These are phyloP conservation scores for Aspergillus piperis DNA, from an alignment of 2,329 filamentous ascomycete species.

Conservation along the genomic window DNA sequence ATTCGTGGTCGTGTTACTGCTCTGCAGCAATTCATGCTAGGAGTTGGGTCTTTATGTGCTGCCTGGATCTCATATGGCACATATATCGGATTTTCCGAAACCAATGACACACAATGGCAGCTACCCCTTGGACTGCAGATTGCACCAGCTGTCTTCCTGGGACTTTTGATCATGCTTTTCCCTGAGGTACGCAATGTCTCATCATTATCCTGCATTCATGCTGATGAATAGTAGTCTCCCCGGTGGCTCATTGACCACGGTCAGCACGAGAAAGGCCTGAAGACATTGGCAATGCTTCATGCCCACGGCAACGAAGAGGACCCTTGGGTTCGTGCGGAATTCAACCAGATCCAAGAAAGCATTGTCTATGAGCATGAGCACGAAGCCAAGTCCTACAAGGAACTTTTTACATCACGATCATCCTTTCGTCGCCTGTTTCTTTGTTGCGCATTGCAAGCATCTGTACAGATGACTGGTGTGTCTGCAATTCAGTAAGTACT, in stretches of 20 bases:
- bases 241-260: constrained; percentile 76
- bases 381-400: constrained; percentile 68
- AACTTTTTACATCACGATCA: constrained; percentile 66
- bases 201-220: neutral
- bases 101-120: constrained; percentile 59
- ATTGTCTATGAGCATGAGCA: constrained; percentile 68
- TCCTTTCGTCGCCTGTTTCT: constrained; percentile 73
- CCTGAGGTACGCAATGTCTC: constrained; percentile 55
- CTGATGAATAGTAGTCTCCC: constrained; percentile 46
- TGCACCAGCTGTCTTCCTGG: constrained; percentile 65
- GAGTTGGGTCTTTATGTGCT: constrained; percentile 71
- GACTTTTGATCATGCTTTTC: constrained; percentile 68
- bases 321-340: constrained; percentile 71
- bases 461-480: constrained; percentile 75
- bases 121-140: constrained; percentile 70
- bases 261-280: constrained; percentile 63
- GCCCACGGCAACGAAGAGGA: constrained; percentile 67
- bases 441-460: constrained; percentile 68
- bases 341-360: constrained; percentile 67
- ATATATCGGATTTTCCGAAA: constrained; percentile 52
- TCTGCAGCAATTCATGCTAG: constrained; percentile 81
- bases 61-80: constrained; percentile 72
- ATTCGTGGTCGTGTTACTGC: constrained; percentile 75
- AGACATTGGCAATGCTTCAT: constrained; percentile 69
- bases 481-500: constrained; percentile 62